Percentiles rank a stretch among this genome's conserved stretches.
These are phyloP conservation scores for Meira nashicola DNA, from an alignment of 1,284 basidiomycete genomes.

Conservation along the genomic window DNA sequence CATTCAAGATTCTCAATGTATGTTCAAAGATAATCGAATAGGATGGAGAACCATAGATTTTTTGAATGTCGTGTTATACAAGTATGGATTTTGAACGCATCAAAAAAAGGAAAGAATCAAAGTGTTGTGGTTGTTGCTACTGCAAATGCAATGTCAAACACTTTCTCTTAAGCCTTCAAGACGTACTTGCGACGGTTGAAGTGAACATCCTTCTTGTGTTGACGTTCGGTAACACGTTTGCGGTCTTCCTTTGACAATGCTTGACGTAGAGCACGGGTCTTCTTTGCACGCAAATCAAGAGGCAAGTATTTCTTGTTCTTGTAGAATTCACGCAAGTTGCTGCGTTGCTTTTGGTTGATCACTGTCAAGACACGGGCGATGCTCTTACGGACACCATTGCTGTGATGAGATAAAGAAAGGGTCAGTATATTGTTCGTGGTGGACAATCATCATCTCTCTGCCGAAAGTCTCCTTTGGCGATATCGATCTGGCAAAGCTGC, in stretches of 20 bases:
- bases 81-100: no score
- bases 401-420: slow-evolving; percentile 52
- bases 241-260: slow-evolving; percentile 68
- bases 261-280: slow-evolving; percentile 96
- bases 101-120: neutral
- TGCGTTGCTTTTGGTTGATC: slow-evolving; percentile 95
- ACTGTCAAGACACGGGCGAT: slow-evolving; percentile 98
- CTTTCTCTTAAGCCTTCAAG: slow-evolving; percentile 47
- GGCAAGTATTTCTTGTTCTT: slow-evolving; percentile 94
- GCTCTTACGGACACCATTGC: slow-evolving; percentile 94
- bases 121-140: neutral
- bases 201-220: slow-evolving; percentile 53
- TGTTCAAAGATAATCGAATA: no score
- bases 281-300: slow-evolving; percentile 95
- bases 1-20: no score
- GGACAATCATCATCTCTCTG: neutral
- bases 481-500: neutral
- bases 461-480: neutral
- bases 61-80: no score
- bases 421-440: neutral
- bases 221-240: slow-evolving; percentile 45
- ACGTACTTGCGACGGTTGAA: slow-evolving; percentile 50
- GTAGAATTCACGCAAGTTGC: slow-evolving; percentile 96
- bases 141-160: no score
- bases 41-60: no score